Percentiles rank a stretch among this genome's conserved stretches.
Conservation (phyloP, 768 basidiomycete genomes). For the Tulasnella sp. region DNA sequence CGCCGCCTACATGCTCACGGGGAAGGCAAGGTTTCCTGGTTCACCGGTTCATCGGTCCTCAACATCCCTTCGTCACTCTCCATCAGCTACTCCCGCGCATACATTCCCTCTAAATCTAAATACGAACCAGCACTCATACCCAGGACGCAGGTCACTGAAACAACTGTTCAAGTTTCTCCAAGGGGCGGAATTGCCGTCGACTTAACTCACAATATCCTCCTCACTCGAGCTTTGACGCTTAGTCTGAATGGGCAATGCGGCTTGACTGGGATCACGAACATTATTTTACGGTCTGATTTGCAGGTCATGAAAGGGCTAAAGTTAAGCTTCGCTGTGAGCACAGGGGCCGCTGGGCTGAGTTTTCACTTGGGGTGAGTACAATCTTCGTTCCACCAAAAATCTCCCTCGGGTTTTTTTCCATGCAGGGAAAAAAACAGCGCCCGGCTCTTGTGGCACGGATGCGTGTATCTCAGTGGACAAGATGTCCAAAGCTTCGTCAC, state of each 20-base stretch:
- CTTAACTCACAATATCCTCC: neutral
- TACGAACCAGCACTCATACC: neutral
- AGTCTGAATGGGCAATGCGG: neutral
- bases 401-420: too few species aligned
- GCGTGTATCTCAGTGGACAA: too few species aligned
- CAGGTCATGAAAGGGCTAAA: neutral
- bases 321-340: neutral
- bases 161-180: neutral
- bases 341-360: neutral
- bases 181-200: neutral
- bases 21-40: neutral
- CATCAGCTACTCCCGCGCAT: neutral
- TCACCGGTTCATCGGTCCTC: neutral
- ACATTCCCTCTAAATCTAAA: neutral
- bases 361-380: slow-evolving; percentile 9
- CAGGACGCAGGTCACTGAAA: neutral
- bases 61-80: slow-evolving; percentile 1
- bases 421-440: too few species aligned
- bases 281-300: neutral
- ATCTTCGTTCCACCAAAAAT: neutral
- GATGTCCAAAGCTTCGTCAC: too few species aligned
- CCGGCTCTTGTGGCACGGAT: too few species aligned
- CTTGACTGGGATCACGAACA: neutral
- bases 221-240: slow-evolving; percentile 9
- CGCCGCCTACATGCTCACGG: slow-evolving; percentile 4